Base-by-base conservation (phyloP, 202 grass and related monocot species). In the Panicum hallii region DNA sequence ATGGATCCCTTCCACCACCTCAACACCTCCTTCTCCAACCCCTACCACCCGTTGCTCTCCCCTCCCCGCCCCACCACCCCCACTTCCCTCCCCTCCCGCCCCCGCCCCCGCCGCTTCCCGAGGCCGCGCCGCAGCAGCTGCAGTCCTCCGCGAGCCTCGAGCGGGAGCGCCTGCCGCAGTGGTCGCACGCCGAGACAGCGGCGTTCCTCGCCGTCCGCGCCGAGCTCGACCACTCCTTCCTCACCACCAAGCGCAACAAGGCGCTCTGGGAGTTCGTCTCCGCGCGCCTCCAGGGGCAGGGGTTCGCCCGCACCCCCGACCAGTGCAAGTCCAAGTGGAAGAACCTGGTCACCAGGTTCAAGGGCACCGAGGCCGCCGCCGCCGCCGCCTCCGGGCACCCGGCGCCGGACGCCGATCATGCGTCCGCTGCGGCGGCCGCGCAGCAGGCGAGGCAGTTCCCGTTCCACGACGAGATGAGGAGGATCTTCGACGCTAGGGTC, bases 271-370 rank as follows among this genome's bases (percentile, higher is more conserved):
- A 99, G 50, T 81, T 88, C n/a, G 88, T 90, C 64, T 83, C 97
- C 16, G 67, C 82, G 7, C 63, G 86, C 53, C 97, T 99, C 57
- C 85, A 70, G 17, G 86, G 38, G 34, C 89, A 82, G 7, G 93
- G 97, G 2, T 96, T 96, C 86, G 19, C 48, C 5, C 86, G 97
- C 48, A 96, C 97, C 1, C 90, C 97, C 4, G 97, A 96, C 42
- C 97, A 99, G 93, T 99, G 97, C 87, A 99, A 99, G 91, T 99
- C 97, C 87, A 99, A 99, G 91, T 99, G 97, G 97, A 99, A 99
- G 79, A 99, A 99, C 60, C 97, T 99, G 40, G 91, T 99, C 72
- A 97, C 97, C 36, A 57, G 97, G 53, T 99, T 90, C 77, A 99
- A 99, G 88, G 93, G 92, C 3, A 85, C 74, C 62, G 67, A 62